Base-by-base conservation (phyloP, 1,284 basidiomycete species). In the Ceratobasidium sp. region DNA sequence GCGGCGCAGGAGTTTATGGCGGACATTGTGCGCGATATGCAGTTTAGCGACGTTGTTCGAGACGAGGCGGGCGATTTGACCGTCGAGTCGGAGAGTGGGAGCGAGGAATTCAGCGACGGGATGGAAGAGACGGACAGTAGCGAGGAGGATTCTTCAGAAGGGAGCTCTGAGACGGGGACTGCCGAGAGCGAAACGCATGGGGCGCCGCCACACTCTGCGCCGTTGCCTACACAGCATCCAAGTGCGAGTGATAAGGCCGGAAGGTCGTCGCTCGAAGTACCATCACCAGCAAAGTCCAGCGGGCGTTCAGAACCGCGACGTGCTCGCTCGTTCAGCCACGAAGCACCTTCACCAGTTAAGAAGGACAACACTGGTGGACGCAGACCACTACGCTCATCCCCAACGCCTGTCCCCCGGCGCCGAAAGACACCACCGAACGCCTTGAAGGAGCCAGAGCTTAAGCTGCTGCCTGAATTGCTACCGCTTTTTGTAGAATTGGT, bases 401-500 rank as follows among this genome's bases (percentile, higher is more conserved):
- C 69, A 2, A 19, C 71, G 11, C 64, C 76, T 24, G 29, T 29
- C 46, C 53, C 62, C 13, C 76, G 58, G 37, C 73, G 29, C 34
- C 75, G 39, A 76, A 85, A 84, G 81, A 84, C 82, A 71, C 83
- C 82, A 54, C 81, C 84, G 1, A 81, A 85, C 53, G 79, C 83
- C 1, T 82, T 93, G 51, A 87, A 89, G 77, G 88, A 91, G 63
- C 97, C 97, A 0, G 89, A 93, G 75, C 84, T 98, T 66, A 84
- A 86, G 74, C 87, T 91, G 77, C 88, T 98, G 74, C 90, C 92
- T 27, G 86, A 89, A 76, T 81, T 98, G 29, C 84, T 96, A 43
- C 94, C 95, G 0, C 79, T 98, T 34, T 98, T 98, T 81, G 88
- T 92, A 59, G 96, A 98, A 83, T 89, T 96, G 85, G 95, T 96